Conservation (phyloP, 257 asterid genomes). For the Gardenia jasminoides region DNA sequence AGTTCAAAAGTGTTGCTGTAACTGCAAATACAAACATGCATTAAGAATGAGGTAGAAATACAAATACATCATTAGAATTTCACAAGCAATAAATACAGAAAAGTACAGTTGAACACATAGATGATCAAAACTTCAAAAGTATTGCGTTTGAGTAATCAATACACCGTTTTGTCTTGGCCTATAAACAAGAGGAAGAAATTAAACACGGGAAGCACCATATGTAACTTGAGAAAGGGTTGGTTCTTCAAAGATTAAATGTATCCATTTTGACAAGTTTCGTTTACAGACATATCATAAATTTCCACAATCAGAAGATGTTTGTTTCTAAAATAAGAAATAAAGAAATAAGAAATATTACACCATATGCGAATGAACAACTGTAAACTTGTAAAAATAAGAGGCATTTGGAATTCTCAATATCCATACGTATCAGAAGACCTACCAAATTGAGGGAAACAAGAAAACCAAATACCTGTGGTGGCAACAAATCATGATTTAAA, state of each 20-base stretch:
- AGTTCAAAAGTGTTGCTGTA: slow-evolving; percentile 82
- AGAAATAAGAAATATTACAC: not conserved
- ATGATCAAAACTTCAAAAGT: not conserved
- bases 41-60: not conserved
- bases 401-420: not conserved
- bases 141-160: not conserved
- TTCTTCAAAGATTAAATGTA: not conserved
- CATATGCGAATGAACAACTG: not conserved
- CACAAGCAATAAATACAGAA: not conserved
- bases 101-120: not conserved
- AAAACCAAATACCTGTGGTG: not conserved
- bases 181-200: not conserved
- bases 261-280: not conserved
- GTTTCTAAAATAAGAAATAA: not conserved
- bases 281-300: not conserved
- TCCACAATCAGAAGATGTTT: not conserved
- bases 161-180: not conserved
- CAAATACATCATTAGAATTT: not conserved
- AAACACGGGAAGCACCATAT: not conserved
- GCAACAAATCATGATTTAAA: not conserved
- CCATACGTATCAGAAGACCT: not conserved
- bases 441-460: not conserved
- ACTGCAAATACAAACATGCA: slow-evolving; percentile 48
- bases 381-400: not conserved
- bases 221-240: not conserved